Percentiles rank a stretch among this genome's conserved stretches.
Conservation (phyloP, 495 filamentous ascomycete species). For the Cudoniella acicularis region DNA sequence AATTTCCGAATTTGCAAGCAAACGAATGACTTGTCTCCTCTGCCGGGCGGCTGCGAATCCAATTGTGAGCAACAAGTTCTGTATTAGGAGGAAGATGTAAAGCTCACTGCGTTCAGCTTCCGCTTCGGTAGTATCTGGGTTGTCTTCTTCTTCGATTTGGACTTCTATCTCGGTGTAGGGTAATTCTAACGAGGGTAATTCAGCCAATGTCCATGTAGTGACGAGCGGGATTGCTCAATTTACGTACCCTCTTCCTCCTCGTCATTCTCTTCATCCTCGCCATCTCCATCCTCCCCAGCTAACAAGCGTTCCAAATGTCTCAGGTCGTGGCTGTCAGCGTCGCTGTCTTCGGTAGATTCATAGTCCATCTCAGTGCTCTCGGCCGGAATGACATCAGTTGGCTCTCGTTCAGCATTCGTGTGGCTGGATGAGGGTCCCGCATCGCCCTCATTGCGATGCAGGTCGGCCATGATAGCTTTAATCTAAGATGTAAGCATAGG, state of each 20-base stretch:
- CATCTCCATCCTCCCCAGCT: constrained; percentile 8
- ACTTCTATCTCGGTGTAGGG: constrained; percentile 12
- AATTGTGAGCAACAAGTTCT: constrained; percentile 21
- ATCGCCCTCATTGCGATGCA: not conserved
- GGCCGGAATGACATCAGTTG: not conserved
- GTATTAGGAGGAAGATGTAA: constrained; percentile 10
- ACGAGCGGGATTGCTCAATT: no score
- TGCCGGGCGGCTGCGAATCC: constrained; percentile 19
- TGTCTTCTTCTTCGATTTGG: constrained; percentile 11
- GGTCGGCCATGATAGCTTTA: constrained; percentile 2
- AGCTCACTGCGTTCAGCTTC: constrained; percentile 23
- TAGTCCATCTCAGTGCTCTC: constrained; percentile 27
- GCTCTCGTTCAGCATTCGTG: not conserved
- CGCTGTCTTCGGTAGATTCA: constrained; percentile 18
- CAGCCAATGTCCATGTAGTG: not conserved
- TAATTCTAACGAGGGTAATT: not conserved
- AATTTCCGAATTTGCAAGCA: constrained; percentile 20
- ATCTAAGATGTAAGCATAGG: not conserved
- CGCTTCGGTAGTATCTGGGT: constrained; percentile 7
- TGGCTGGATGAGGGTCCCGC: not conserved
- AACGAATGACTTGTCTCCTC: constrained; percentile 18
- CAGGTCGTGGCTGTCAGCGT: constrained; percentile 18
- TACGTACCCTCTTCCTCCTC: constrained; percentile 16
- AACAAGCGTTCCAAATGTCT: constrained; percentile 2
- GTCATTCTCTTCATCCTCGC: constrained; percentile 18